A percentile compares a stretch with the other conserved stretches of the same genome.
These are phyloP conservation scores for Zarea fungicola DNA, from an alignment of 2,329 filamentous ascomycete genomes.

Conservation along the genomic window DNA sequence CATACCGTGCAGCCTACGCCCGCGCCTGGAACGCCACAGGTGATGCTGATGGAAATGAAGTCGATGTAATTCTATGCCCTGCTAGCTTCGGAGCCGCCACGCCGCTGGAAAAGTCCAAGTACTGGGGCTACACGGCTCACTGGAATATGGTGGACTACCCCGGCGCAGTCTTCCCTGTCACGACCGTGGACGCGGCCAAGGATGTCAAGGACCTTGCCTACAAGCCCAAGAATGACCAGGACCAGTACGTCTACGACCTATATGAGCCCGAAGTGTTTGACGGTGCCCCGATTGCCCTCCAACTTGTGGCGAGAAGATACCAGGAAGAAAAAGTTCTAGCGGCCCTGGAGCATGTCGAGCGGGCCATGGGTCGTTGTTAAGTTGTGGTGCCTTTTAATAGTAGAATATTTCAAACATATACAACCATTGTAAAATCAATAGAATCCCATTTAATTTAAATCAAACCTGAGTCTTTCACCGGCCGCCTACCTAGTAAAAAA, in stretches of 20 bases:
- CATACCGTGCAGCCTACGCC: slow-evolving; percentile 33
- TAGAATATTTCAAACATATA: too few species aligned
- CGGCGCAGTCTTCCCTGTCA: slow-evolving; percentile 54
- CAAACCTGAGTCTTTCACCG: too few species aligned
- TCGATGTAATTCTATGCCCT: slow-evolving; percentile 61
- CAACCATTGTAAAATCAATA: neutral
- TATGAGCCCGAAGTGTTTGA: slow-evolving; percentile 23
- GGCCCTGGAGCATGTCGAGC: slow-evolving; percentile 22
- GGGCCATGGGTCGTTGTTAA: slow-evolving; percentile 17
- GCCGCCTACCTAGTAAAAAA: too few species aligned
- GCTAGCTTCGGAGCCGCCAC: slow-evolving; percentile 47
- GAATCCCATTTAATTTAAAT: too few species aligned
- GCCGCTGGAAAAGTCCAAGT: slow-evolving; percentile 39
- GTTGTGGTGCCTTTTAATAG: too few species aligned
- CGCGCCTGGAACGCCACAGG: slow-evolving; percentile 33
- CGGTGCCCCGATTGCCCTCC: slow-evolving; percentile 23
- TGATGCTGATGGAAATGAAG: slow-evolving; percentile 22
- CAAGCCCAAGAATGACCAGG: slow-evolving; percentile 23
- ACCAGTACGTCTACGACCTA: slow-evolving; percentile 25
- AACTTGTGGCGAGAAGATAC: slow-evolving; percentile 24
- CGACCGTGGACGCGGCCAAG: slow-evolving; percentile 22
- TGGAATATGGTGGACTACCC: slow-evolving; percentile 70
- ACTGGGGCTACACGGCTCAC: slow-evolving; percentile 60
- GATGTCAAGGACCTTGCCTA: slow-evolving; percentile 22
- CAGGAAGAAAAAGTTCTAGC: slow-evolving; percentile 28